Evolutionary conservation across 257 asterid species (phyloP), one percentile per base, ranked within the genome.

Genomic region (Solanum pinnatisectum): DNA sequence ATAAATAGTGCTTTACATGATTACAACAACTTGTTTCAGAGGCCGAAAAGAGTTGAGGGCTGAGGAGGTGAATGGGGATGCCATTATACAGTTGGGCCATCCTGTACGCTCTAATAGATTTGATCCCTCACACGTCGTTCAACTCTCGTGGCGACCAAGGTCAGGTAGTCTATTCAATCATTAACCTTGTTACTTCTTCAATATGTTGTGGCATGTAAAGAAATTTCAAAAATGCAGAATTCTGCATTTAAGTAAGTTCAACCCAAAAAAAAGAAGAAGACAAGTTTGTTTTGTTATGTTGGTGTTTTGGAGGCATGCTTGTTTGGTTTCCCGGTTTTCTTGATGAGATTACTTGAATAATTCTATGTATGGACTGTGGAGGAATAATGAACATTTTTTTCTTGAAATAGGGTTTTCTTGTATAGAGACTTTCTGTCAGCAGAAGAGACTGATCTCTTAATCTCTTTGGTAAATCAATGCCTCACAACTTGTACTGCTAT

Each of bases 121-220:
- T 86, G 94, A 94, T 88, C 99, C 98, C 12, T 92, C 99, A 70
- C 90, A 56, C 89, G 98, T 92, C 56, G 59, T 90, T 89, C 95
- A 92, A 88, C 92, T 96, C 84, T 92, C 97, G 13, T 92, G 99
- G 99, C 97, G 76, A 88, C 99, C 98, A 94, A 96, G 99, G 99
- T 96, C 98, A 94, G 98, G 98, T 93, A 93, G 91, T 92, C 89
- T 81, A 79, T 88, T 86, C 44, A 71, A 78, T 88, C 91, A 23
- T 78, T 42, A 79, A 40, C 67, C 86, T 23, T 70, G 73, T 88
- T 90, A 81, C 88, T 78, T 85, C 86, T 81, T 32, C 86, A 82
- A 18, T 32, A 13, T 82, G 42, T 73, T 42, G 90, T 79, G 56
- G 40, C 87, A 71, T 88, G 86, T 77, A 77, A 67, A 83, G 35